Percentiles rank a stretch among this genome's conserved stretches.
Conservation (phyloP, 768 basidiomycete species). For the Dacryopinax primogenitus region DNA sequence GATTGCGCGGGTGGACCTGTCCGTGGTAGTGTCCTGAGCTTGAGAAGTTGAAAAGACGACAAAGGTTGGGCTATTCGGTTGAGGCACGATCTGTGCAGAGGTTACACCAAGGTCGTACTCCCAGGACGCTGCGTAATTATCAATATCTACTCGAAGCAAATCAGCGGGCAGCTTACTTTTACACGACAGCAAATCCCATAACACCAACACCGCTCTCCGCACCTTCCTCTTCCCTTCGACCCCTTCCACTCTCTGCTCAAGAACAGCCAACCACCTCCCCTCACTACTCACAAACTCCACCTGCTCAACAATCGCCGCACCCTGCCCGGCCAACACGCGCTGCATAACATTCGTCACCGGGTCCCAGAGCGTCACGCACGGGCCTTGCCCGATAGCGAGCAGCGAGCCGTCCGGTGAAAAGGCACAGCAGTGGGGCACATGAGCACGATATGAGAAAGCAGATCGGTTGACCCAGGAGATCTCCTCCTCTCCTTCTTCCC, state of each 20-base stretch:
- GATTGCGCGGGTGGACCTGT: constrained; percentile 29
- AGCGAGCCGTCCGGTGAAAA: constrained; percentile 85
- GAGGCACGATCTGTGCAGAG: constrained; percentile 41
- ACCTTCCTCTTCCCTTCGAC: constrained; percentile 15
- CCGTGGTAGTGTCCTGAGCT: constrained; percentile 26
- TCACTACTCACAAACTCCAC: constrained; percentile 53
- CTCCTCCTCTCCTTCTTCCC: constrained; percentile 36
- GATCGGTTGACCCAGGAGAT: constrained; percentile 61
- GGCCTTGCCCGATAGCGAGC: constrained; percentile 56
- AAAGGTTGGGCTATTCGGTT: constrained; percentile 46
- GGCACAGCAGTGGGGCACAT: constrained; percentile 47
- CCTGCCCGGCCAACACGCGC: constrained; percentile 44
- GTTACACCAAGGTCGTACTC: constrained; percentile 30
- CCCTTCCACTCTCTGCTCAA: constrained; percentile 14
- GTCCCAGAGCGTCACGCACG: constrained; percentile 63
- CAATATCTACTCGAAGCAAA: not conserved
- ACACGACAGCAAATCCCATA: constrained; percentile 62
- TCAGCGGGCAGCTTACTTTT: constrained; percentile 36
- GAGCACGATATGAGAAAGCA: constrained; percentile 53
- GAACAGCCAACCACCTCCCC: constrained; percentile 56
- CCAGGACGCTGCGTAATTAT: constrained; percentile 45
- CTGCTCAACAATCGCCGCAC: constrained; percentile 32
- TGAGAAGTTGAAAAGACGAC: constrained; percentile 33
- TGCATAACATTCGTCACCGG: constrained; percentile 46
- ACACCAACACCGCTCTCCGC: constrained; percentile 37